A percentile compares a stretch with the other conserved stretches of the same genome.
phyloP scores from a whole-genome alignment of 2,329 filamentous ascomycete genomes.

The Aspergillus phoenicis region DNA sequence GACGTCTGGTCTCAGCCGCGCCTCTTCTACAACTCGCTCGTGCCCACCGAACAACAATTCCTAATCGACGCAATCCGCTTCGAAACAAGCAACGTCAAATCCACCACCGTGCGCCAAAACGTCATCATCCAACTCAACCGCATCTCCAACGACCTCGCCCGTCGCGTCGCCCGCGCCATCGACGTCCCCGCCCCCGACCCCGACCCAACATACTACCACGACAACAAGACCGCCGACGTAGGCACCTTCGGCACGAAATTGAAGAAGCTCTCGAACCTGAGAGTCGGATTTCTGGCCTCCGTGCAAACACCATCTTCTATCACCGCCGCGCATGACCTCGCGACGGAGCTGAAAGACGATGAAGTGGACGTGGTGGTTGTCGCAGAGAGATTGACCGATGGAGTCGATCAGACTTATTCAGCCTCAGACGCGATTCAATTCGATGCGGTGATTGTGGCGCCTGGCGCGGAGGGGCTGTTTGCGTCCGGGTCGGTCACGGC shows the following conservation, averaged over 20 bases:
- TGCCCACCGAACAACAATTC: conserved; percentile 68
- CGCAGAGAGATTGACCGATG: conserved; percentile 58
- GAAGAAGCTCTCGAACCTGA: conserved; percentile 63
- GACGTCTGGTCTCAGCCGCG: conserved; percentile 74
- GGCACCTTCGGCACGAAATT: conserved; percentile 62
- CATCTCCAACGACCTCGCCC: conserved; percentile 67
- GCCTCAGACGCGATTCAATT: conserved; percentile 57
- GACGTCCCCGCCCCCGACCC: conserved; percentile 60
- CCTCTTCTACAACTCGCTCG: conserved; percentile 73
- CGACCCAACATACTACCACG: conserved; percentile 67
- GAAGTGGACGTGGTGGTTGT: conserved; percentile 64
- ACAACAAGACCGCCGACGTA: conserved; percentile 65
- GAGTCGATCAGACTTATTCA: conserved; percentile 66
- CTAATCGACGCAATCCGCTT: conserved; percentile 74
- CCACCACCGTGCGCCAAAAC: conserved; percentile 62
- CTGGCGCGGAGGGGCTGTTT: conserved; percentile 60
- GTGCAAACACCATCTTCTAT: conserved; percentile 49
- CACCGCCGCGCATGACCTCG: conserved; percentile 54
- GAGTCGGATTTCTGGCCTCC: conserved; percentile 64
- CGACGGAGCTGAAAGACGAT: conserved; percentile 37
- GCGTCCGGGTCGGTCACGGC: conserved; percentile 25
- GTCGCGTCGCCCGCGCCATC: conserved; percentile 64
- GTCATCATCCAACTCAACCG: conserved; percentile 70
- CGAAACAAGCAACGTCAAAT: conserved; percentile 64
- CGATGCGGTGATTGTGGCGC: conserved; percentile 58